phyloP scores from a whole-genome alignment of 768 basidiomycete genomes.

The Sporobolomyces phaffii region DNA sequence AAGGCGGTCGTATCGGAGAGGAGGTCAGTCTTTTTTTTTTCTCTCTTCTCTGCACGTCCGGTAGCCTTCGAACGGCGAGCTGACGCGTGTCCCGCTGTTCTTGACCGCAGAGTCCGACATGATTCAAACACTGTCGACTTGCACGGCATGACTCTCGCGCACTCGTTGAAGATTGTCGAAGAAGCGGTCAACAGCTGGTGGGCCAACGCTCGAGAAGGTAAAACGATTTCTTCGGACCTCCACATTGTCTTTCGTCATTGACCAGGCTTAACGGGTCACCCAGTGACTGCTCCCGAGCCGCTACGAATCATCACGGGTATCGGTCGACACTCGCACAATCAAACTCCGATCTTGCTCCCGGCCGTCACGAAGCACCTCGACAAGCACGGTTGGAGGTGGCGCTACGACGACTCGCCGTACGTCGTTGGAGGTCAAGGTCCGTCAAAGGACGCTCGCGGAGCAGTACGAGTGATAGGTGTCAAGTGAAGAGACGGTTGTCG shows the following conservation, averaged over 20 bases:
- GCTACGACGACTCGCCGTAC: constrained; percentile 28
- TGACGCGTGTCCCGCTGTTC: neutral
- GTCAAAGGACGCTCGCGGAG: neutral
- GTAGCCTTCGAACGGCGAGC: too few relatives aligned
- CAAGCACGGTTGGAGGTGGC: constrained; percentile 38
- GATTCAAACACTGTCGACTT: constrained; percentile 34
- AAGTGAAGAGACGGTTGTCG: neutral
- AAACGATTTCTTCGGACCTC: too few relatives aligned
- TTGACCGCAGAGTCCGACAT: constrained; percentile 1
- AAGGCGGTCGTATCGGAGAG: constrained; percentile 45
- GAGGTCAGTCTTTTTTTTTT: constrained; percentile 19
- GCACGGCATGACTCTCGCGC: constrained; percentile 38
- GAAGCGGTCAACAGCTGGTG: constrained; percentile 39
- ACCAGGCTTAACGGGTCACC: too few relatives aligned
- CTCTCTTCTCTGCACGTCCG: neutral
- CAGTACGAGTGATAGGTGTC: constrained; percentile 12
- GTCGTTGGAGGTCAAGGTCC: constrained; percentile 8
- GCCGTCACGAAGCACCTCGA: constrained; percentile 40
- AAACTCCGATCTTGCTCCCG: constrained; percentile 36
- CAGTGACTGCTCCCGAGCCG: constrained; percentile 18
- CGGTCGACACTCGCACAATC: constrained; percentile 38
- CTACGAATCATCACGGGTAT: constrained; percentile 41
- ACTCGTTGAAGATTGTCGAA: constrained; percentile 38
- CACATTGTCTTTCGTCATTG: too few relatives aligned
- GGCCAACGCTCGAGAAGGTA: constrained; percentile 20